Base-by-base conservation (phyloP, 2,329 filamentous ascomycete species). In the Colletotrichum paranaense region DNA sequence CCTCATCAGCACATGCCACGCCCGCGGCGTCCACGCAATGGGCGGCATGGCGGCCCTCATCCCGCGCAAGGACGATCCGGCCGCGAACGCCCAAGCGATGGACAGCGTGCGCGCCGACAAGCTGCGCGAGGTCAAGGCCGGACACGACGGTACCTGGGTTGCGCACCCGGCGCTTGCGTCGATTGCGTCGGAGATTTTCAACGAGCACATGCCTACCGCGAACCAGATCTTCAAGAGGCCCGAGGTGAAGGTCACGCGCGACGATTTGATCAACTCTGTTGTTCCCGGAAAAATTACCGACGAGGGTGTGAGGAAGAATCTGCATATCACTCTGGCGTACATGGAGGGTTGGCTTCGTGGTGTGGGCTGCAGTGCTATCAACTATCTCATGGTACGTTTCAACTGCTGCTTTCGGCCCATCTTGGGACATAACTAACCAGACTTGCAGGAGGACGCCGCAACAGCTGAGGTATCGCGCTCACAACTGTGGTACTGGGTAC, bases 301-400 rank as follows among this genome's bases (percentile, higher is more conserved):
- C 81, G 93, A 91, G 1, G 95, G 95, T 65, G 97, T 97, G 85
- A 90, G 94, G 79, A 96, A 97, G 91, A 97, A 97, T 86, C 86
- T 97, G 75, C 95, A 94, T 84, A 97, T 97, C 76, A 94, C 94
- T 42, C 89, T 97, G 1, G 92, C 92, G 58, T 97, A 97, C 84
- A 97, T 97, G 94, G 95, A 97, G 84, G 95, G 93, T 68, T 97
- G 95, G 95, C 88, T 97, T 67, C 92, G 94, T 68, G 95, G 94
- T 24, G 89, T 97, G n/a, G 95, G 95, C 63, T 97, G 95, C 79
- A 94, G 97, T 72, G 95, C 95, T 24, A 97, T 97, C 84, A 97
- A 97, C 87, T 95, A 92, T 82, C 87, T 97, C 64, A 97, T 97
- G 94, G 81, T 83, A 63, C 46, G 52, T 19, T 4, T 35, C 1